Evolutionary conservation across 202 grass and related monocot species (phyloP).

Genomic region (Dendrocalamus latiflorus): DNA sequence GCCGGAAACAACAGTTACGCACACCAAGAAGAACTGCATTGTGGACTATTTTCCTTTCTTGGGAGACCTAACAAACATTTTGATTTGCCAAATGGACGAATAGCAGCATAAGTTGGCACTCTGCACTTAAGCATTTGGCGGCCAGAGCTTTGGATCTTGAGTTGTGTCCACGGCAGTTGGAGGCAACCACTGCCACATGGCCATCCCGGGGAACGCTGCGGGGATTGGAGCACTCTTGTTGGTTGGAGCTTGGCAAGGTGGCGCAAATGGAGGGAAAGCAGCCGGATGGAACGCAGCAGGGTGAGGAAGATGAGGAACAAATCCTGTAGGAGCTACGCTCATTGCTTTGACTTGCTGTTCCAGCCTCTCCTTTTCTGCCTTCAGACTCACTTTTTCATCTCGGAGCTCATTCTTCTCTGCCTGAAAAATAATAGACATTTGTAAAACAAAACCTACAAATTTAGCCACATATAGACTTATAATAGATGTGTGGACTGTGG

Average conservation of each 20-base stretch:
- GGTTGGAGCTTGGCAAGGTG: conserved; percentile 24
- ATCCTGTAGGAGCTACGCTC: conserved; percentile 48
- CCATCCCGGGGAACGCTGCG: conserved; percentile 48
- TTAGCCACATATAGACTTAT: background rate
- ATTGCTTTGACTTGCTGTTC: conserved; percentile 68
- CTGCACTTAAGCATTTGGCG: conserved; percentile 60
- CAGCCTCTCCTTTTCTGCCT: conserved; percentile 67
- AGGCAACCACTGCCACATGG: conserved; percentile 89
- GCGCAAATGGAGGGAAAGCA: conserved; percentile 38
- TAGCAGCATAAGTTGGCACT: background rate
- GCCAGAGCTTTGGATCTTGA: conserved; percentile 85
- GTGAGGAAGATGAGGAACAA: conserved; percentile 55
- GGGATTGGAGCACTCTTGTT: conserved; percentile 42
- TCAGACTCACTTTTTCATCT: conserved; percentile 71
- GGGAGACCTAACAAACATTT: conserved; percentile 18
- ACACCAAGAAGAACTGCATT: background rate
- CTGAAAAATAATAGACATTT: conserved; percentile 29
- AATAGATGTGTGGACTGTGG: background rate
- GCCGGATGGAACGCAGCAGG: conserved; percentile 46
- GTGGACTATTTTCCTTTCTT: background rate
- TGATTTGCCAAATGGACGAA: conserved; percentile 29
- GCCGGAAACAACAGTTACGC: background rate
- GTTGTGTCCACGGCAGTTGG: conserved; percentile 59
- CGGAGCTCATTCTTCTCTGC: conserved; percentile 72
- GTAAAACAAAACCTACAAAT: background rate